Evolutionary conservation across 306 rosid species (phyloP), one percentile per base, ranked within the genome.

Genomic region (Benincasa hispida): DNA sequence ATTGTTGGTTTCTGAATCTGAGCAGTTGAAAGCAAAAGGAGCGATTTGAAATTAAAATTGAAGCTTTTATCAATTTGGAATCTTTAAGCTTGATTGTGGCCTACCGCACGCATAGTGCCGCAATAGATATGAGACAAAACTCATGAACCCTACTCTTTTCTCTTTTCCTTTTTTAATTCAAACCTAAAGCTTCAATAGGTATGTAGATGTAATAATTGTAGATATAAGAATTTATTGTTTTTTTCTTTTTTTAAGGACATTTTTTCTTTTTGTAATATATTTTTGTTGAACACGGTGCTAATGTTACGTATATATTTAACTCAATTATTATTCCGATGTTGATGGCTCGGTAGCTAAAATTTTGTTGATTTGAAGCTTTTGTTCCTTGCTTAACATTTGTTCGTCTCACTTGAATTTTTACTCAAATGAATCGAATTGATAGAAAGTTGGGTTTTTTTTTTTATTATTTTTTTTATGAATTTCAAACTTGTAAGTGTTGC

Each of bases 101-200:
- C 75, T 45, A 68, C 75, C 75, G 75, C 75, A 68, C 75, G 75
- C 54, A 39, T 68, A 68, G 55, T 68, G 75, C 75, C 75, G 75
- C 75, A 68, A 42, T 68, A 42, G 75, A 42, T 41, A 42, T 22
- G 35, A 42, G 55, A 68, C 75, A 67, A 8, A 61, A 63, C 22
- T 4, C 6, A 21, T 8, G 12, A 62, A 18, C 22, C 42, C 69
- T 30, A 62, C 10, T n/a, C 13, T 9, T 35, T 19, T 34, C 19
- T 18, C 10, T 1, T 32, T 27, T 28, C 1, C 3, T 11, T 7
- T 30, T 2, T 63, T 60, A 14, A 25, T 4, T 62, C 24, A 18
- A 32, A 62, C 15, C 70, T 19, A 27, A 65, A 39, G 51, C 51
- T 66, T 37, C 28, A 11, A 37, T 37, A n/a, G 55, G 9, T 18